Conservation (phyloP, 495 filamentous ascomycete genomes). For the Terfezia claveryi region DNA sequence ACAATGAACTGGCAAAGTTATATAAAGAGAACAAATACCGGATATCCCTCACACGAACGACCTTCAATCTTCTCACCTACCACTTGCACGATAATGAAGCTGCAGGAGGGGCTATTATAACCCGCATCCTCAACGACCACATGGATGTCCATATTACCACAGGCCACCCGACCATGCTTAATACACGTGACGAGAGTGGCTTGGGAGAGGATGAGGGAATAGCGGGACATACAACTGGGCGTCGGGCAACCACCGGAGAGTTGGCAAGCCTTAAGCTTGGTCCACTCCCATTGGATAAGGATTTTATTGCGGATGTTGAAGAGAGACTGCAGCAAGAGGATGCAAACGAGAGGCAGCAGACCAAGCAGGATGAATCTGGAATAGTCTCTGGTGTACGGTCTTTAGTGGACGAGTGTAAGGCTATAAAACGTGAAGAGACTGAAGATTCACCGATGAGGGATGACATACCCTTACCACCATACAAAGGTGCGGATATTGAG, state of each 20-base stretch:
- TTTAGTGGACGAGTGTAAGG: slow-evolving; percentile 16
- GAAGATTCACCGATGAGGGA: slow-evolving; percentile 57
- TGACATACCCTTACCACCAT: slow-evolving; percentile 65
- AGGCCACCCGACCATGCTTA: slow-evolving; percentile 25
- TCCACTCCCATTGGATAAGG: slow-evolving; percentile 53
- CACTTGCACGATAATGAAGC: slow-evolving; percentile 69
- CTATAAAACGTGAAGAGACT: slow-evolving; percentile 65
- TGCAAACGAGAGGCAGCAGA: slow-evolving; percentile 43
- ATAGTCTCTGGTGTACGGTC: not conserved
- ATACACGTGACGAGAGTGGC: slow-evolving; percentile 36
- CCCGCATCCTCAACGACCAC: slow-evolving; percentile 48
- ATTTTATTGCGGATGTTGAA: slow-evolving; percentile 57
- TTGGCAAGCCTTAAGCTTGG: slow-evolving; percentile 46
- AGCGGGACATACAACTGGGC: slow-evolving; percentile 69
- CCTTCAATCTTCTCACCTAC: slow-evolving; percentile 57
- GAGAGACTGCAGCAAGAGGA: slow-evolving; percentile 69
- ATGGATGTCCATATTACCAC: slow-evolving; percentile 52
- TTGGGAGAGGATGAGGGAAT: slow-evolving; percentile 82
- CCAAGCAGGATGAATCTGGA: slow-evolving; percentile 52
- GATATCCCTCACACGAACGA: slow-evolving; percentile 58
- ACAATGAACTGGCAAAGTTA: slow-evolving; percentile 46
- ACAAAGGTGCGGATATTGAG: slow-evolving; percentile 64
- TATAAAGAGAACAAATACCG: slow-evolving; percentile 71
- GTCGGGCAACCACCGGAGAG: slow-evolving; percentile 44
- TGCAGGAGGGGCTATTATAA: slow-evolving; percentile 54